Conservation (phyloP, 2,329 filamentous ascomycete genomes). For the Simplicillium aogashimaense region DNA sequence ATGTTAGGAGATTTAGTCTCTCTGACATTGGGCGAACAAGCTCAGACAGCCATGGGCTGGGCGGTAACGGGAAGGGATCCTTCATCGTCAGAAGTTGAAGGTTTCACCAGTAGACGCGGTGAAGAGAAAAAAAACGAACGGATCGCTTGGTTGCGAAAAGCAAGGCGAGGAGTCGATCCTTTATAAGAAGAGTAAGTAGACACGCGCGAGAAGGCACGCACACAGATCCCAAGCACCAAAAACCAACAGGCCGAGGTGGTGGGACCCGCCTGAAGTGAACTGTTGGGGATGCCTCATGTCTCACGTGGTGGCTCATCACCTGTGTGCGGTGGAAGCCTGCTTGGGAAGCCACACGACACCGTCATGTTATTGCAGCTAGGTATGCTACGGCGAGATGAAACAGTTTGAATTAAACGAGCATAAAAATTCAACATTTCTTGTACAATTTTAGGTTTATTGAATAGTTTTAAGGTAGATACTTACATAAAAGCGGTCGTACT, state of each 20-base stretch:
- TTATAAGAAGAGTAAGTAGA: too few relatives aligned
- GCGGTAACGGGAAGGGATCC: conserved; percentile 60
- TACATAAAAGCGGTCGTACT: too few relatives aligned
- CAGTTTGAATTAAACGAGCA: too few relatives aligned
- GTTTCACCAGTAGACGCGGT: background rate
- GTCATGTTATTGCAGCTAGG: too few relatives aligned
- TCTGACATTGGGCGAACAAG: conserved; percentile 56
- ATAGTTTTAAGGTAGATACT: too few relatives aligned
- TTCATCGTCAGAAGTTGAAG: conserved; percentile 40
- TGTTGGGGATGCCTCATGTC: conserved; percentile 3
- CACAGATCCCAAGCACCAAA: background rate
- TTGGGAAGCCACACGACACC: too few relatives aligned
- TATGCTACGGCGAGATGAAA: too few relatives aligned
- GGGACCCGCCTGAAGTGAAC: conserved; percentile 2
- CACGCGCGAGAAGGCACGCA: too few relatives aligned
- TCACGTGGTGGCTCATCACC: conserved; percentile 6
- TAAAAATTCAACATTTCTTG: too few relatives aligned
- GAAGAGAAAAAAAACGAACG: background rate
- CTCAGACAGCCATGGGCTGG: conserved; percentile 44
- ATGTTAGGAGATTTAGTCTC: conserved; percentile 48
- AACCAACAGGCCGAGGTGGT: conserved; percentile 6
- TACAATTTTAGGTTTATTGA: too few relatives aligned
- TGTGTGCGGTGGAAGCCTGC: background rate
- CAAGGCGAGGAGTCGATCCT: too few relatives aligned
- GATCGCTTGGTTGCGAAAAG: too few relatives aligned